Percentiles rank a stretch among this genome's conserved stretches.
Conservation (phyloP, 2,329 filamentous ascomycete species). For the Ceratocystis albifundus region DNA sequence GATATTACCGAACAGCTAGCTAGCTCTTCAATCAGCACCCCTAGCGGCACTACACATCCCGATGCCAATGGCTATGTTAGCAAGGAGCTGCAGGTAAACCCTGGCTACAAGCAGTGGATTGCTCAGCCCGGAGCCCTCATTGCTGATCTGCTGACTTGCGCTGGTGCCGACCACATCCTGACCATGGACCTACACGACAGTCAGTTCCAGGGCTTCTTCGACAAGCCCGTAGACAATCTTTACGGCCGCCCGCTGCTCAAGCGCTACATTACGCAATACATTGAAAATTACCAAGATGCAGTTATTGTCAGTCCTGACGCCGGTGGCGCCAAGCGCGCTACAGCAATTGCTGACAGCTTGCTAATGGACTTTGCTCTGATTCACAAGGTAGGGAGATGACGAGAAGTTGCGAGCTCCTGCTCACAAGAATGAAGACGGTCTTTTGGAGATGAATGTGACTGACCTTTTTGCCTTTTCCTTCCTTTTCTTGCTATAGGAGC, state of each 20-base stretch:
- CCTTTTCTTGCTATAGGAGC: conserved; percentile 51
- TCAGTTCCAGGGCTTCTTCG: conserved; percentile 97
- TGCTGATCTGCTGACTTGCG: conserved; percentile 86
- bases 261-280: conserved; percentile 64
- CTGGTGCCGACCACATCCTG: conserved; percentile 92
- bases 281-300: conserved; percentile 71
- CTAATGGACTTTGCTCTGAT: conserved; percentile 95
- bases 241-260: conserved; percentile 70
- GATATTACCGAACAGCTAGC: conserved; percentile 60
- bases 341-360: conserved; percentile 83
- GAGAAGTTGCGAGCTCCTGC: no score
- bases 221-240: conserved; percentile 95
- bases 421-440: conserved; percentile 23
- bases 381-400: conserved; percentile 61
- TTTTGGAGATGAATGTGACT: conserved; percentile 5
- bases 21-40: conserved; percentile 52
- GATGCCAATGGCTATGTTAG: conserved; percentile 27
- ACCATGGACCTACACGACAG: conserved; percentile 95
- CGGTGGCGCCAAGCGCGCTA: conserved; percentile 90
- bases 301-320: conserved; percentile 95
- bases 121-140: conserved; percentile 92
- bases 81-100: conserved; percentile 60
- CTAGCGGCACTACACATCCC: conserved; percentile 33
- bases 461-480: conserved; percentile 25
- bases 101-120: conserved; percentile 97